Conservation (phyloP, 306 rosid genomes). For the Mimosa pudica region DNA sequence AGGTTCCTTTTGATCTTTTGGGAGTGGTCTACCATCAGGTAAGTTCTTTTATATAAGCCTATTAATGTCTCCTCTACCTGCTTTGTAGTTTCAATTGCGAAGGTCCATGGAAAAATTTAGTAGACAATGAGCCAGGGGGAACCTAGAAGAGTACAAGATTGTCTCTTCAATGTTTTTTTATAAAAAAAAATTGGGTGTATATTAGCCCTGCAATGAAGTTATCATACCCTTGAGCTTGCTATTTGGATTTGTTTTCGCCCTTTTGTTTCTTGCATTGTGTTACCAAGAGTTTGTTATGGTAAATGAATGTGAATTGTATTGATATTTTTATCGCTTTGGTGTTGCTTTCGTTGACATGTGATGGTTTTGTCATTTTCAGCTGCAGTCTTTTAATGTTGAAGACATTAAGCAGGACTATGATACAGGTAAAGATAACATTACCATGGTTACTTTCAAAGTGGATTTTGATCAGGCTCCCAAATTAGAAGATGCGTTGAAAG, state of each 20-base stretch:
- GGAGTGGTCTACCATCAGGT: conserved; percentile 88
- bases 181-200: neutral
- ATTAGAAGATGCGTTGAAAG: conserved; percentile 82
- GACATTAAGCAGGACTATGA: conserved; percentile 84
- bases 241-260: conserved; percentile 22
- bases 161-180: conserved; percentile 3
- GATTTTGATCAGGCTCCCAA: conserved; percentile 80
- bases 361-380: conserved; percentile 46
- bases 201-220: conserved; percentile 21
- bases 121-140: neutral
- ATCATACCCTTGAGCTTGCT: conserved; percentile 17
- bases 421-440: conserved; percentile 76
- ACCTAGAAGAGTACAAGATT: conserved; percentile 5
- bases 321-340: neutral
- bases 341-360: conserved; percentile 2
- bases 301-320: conserved; percentile 2
- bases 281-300: neutral
- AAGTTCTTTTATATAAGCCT: conserved; percentile 33
- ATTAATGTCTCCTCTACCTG: conserved; percentile 10
- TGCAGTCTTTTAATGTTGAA: conserved; percentile 71
- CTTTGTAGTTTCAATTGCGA: conserved; percentile 36
- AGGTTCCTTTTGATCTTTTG: conserved; percentile 79
- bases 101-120: conserved; percentile 3
- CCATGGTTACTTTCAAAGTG: conserved; percentile 79
- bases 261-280: neutral